These are phyloP conservation scores for Ophiostoma himal-ulmi DNA, from an alignment of 2,329 filamentous ascomycete genomes.

Conservation along the genomic window DNA sequence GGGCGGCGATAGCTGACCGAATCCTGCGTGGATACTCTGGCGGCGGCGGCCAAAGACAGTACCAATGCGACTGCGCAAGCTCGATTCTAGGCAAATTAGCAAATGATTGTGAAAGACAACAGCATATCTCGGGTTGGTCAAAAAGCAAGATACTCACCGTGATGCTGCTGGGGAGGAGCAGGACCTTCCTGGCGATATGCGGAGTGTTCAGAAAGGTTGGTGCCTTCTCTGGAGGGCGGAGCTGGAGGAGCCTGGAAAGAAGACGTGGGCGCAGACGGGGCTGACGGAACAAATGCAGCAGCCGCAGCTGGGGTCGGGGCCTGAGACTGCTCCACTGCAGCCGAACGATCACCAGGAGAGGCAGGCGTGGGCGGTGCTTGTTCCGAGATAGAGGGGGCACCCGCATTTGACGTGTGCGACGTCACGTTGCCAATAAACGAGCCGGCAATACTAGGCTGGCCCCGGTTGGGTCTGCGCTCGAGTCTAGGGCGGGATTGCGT, in stretches of 20 bases:
- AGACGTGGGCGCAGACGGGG: not conserved
- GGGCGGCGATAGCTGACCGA: conserved; percentile 50
- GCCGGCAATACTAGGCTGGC: conserved; percentile 38
- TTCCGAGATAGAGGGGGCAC: not conserved
- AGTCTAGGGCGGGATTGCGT: conserved; percentile 42
- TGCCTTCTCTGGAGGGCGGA: conserved; percentile 3
- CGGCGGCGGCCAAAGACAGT: conserved; percentile 62
- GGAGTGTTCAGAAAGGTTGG: conserved; percentile 11
- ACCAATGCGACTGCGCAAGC: conserved; percentile 58
- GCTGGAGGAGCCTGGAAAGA: conserved; percentile 2
- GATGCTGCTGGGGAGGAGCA: conserved; percentile 28
- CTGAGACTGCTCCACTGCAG: not conserved
- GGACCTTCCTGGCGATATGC: conserved; percentile 1
- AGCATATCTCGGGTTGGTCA: not conserved
- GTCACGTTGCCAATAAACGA: conserved; percentile 28
- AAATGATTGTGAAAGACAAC: not conserved
- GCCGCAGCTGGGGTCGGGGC: not conserved
- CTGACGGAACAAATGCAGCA: not conserved
- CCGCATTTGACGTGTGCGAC: not conserved
- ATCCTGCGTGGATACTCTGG: conserved; percentile 61
- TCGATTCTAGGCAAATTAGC: conserved; percentile 28
- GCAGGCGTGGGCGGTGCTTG: not conserved
- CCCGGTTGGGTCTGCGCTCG: conserved; percentile 40
- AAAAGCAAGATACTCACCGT: not conserved
- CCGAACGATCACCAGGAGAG: not conserved